phyloP scores from a whole-genome alignment of 345 rosid species.

The Fremontodendron californicum region DNA sequence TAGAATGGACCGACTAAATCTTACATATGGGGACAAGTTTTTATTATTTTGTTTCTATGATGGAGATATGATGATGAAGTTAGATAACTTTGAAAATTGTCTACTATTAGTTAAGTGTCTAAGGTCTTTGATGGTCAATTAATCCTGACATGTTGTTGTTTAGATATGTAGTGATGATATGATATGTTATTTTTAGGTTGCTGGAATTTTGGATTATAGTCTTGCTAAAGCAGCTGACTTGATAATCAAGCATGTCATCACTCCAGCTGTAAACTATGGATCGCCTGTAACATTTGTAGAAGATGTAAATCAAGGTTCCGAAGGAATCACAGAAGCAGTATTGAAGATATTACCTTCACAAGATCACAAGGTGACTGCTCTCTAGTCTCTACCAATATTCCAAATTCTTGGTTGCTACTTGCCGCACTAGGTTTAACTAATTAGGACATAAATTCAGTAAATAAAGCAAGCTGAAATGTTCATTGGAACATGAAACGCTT shows the following conservation, averaged over 20 bases:
- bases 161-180: background rate
- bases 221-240: conserved; percentile 85
- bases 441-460: background rate
- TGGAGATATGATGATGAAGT: background rate
- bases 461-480: background rate
- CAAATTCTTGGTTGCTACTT: background rate
- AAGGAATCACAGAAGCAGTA: conserved; percentile 42
- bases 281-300: conserved; percentile 50
- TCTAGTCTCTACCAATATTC: conserved; percentile 1
- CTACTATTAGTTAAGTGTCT: background rate
- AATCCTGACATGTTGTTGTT: background rate
- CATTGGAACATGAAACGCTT: background rate
- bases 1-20: background rate
- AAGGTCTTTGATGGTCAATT: background rate
- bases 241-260: conserved; percentile 73
- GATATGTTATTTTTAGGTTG: conserved; percentile 45
- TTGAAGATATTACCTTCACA: conserved; percentile 50
- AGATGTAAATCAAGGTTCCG: conserved; percentile 42
- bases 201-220: conserved; percentile 81
- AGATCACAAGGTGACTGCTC: conserved; percentile 46
- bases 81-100: background rate
- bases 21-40: background rate
- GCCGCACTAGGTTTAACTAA: background rate
- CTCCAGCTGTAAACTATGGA: conserved; percentile 60
- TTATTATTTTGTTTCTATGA: background rate